These are phyloP conservation scores for Backusella luteola DNA, from an alignment of 192 early-diverging fungal genomes.

Conservation along the genomic window DNA sequence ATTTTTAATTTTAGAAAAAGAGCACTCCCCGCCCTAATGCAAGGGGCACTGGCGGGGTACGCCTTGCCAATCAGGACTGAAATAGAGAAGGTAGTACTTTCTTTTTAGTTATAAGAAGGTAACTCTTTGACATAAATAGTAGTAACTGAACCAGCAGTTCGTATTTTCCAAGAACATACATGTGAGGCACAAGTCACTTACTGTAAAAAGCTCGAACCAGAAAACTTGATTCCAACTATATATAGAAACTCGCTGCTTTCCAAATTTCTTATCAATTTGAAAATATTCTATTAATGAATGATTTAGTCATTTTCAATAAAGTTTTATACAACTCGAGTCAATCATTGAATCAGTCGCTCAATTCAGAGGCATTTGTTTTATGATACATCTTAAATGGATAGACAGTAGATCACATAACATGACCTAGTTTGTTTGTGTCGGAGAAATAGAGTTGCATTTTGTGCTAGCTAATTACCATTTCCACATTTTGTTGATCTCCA, in stretches of 20 bases:
- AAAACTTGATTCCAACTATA: neutral
- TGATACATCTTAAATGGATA: neutral
- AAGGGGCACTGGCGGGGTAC: conserved; percentile 5
- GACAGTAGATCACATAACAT: neutral
- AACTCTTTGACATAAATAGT: neutral
- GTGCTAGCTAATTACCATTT: neutral
- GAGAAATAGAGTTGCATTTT: neutral
- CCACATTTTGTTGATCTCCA: conserved; percentile 6
- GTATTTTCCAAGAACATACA: conserved; percentile 1
- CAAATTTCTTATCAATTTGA: neutral
- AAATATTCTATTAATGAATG: neutral
- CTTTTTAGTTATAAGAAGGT: neutral
- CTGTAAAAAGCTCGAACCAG: conserved; percentile 4
- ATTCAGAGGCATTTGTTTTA: neutral
- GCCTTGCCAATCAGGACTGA: neutral
- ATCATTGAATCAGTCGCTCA: neutral
- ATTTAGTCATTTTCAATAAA: neutral
- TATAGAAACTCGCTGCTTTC: neutral
- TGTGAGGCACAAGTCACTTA: neutral
- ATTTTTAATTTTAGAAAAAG: neutral
- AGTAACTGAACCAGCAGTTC: neutral
- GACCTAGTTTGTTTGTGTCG: neutral
- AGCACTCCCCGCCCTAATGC: neutral
- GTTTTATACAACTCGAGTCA: neutral
- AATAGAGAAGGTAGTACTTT: neutral